Percentiles rank a stretch among this genome's conserved stretches.
These are phyloP conservation scores for Gloeopeniophorella convolvens DNA, from an alignment of 768 basidiomycete species.

Conservation along the genomic window DNA sequence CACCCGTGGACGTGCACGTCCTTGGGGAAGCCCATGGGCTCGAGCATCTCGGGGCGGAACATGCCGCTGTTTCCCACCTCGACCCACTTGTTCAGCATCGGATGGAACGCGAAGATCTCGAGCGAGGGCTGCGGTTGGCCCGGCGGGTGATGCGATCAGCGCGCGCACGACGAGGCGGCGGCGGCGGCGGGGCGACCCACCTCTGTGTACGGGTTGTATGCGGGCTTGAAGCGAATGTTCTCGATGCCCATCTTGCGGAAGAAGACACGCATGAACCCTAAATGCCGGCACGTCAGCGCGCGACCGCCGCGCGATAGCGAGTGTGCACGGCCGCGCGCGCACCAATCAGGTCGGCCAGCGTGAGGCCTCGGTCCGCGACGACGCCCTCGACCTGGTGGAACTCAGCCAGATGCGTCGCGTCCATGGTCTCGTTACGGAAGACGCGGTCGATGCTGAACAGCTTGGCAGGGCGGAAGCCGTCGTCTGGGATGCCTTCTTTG, in stretches of 20 bases:
- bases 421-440: constrained; percentile 97
- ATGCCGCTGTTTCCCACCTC: constrained; percentile 99
- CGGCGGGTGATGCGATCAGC: constrained; percentile 6
- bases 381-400: constrained; percentile 99
- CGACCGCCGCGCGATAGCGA: neutral
- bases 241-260: constrained; percentile 97
- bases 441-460: constrained; percentile 97
- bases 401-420: constrained; percentile 96
- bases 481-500: constrained; percentile 34
- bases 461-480: constrained; percentile 88
- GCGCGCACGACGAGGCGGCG: constrained; percentile 5
- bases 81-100: constrained; percentile 89
- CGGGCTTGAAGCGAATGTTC: constrained; percentile 94
- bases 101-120: constrained; percentile 98
- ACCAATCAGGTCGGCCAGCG: constrained; percentile 95
- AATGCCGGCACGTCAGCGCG: neutral
- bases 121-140: constrained; percentile 65
- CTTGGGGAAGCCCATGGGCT: constrained; percentile 97
- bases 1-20: constrained; percentile 96
- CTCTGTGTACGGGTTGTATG: constrained; percentile 98
- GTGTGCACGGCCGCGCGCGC: neutral
- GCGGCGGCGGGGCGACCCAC: constrained; percentile 31
- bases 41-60: constrained; percentile 99
- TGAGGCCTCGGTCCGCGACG: constrained; percentile 88
- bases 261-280: constrained; percentile 98